phyloP scores from a whole-genome alignment of 164 flowering plant genomes.

The Vitis labrusca region DNA sequence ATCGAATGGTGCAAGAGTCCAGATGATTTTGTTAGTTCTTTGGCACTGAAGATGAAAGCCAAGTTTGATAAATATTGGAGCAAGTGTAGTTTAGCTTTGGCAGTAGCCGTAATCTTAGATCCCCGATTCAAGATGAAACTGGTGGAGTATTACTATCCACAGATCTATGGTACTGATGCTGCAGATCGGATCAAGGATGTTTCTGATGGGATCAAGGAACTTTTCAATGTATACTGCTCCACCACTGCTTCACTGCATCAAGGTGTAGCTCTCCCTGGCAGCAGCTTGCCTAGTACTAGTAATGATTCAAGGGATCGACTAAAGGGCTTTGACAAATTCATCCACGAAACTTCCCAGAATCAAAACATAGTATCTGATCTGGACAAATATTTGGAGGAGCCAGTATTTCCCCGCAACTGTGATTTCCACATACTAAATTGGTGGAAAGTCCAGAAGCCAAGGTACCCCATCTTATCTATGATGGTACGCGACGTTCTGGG shows the following conservation, averaged over 20 bases:
- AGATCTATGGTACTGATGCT: conserved; percentile 54
- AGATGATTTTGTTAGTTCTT: conserved; percentile 46
- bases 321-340: conserved; percentile 65
- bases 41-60: conserved; percentile 61
- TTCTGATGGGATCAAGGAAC: conserved; percentile 48
- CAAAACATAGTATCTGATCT: conserved; percentile 53
- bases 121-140: conserved; percentile 78
- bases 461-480: conserved; percentile 71
- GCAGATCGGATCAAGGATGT: conserved; percentile 50
- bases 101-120: conserved; percentile 63
- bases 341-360: conserved; percentile 53
- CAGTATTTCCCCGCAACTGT: conserved; percentile 63
- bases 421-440: conserved; percentile 71
- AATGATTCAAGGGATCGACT: conserved; percentile 49
- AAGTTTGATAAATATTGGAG: conserved; percentile 73
- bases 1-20: conserved; percentile 59
- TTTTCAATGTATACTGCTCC: conserved; percentile 51
- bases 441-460: conserved; percentile 82
- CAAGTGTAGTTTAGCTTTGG: conserved; percentile 57
- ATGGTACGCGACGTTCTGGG: conserved; percentile 78
- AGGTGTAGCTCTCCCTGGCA: conserved; percentile 33
- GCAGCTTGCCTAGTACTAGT: conserved; percentile 27
- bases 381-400: conserved; percentile 75
- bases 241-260: conserved; percentile 34
- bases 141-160: conserved; percentile 66